A percentile compares a stretch with the other conserved stretches of the same genome.
Conservation (phyloP, 495 filamentous ascomycete species). For the Daldinia loculata region DNA sequence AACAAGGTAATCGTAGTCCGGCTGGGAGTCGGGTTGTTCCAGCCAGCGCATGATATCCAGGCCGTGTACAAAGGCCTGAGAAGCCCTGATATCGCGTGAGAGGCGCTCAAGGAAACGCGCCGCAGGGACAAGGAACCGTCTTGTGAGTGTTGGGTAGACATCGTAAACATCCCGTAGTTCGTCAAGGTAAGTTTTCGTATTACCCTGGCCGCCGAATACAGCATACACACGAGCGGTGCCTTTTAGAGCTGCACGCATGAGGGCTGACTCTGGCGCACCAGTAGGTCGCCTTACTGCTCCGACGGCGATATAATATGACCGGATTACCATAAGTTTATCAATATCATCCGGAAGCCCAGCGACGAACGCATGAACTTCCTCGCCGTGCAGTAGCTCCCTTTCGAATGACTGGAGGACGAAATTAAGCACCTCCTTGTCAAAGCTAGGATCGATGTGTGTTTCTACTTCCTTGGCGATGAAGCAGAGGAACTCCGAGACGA, state of each 20-base stretch:
- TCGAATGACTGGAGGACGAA: conserved; percentile 83
- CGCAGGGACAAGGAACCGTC: conserved; percentile 72
- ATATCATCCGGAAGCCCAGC: conserved; percentile 72
- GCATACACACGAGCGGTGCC: conserved; percentile 76
- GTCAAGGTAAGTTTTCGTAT: conserved; percentile 92
- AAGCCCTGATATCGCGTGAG: conserved; percentile 77
- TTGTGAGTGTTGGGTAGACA: conserved; percentile 80
- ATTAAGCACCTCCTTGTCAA: conserved; percentile 77
- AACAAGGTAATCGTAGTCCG: conserved; percentile 93
- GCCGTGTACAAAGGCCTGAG: conserved; percentile 85
- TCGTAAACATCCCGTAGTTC: conserved; percentile 81
- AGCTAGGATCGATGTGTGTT: conserved; percentile 76
- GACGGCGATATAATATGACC: conserved; percentile 80
- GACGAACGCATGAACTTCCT: conserved; percentile 84
- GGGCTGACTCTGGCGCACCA: conserved; percentile 79
- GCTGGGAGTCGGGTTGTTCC: conserved; percentile 76
- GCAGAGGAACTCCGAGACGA: conserved; percentile 80
- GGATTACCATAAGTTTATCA: conserved; percentile 79
- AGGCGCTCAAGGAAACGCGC: conserved; percentile 74
- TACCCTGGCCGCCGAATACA: conserved; percentile 87
- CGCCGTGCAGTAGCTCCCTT: conserved; percentile 78
- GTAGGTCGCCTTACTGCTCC: conserved; percentile 74
- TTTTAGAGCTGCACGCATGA: conserved; percentile 79
- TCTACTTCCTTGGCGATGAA: conserved; percentile 78
- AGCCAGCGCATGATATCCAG: conserved; percentile 87